Evolutionary conservation across 129 eudicot genomes (phyloP), one percentile per base, ranked within the genome.

Genomic region (Deinandra increscens): DNA sequence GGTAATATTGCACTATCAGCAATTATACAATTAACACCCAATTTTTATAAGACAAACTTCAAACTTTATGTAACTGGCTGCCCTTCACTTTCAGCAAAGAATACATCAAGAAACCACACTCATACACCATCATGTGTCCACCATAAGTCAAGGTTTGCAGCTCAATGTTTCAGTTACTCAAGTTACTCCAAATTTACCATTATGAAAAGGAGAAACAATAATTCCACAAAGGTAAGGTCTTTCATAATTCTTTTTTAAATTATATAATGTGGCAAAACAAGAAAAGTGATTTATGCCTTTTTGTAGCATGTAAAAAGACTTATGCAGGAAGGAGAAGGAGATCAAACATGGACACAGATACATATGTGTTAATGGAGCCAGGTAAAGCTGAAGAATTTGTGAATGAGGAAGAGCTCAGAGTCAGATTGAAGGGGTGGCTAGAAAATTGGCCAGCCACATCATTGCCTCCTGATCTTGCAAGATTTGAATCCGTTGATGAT

Each of bases 401-500:
- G 11, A 75, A 86, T 12, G 98, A 88, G 61, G 98, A 91, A 18
- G 89, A 91, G 75, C 72, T 91, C 37, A 83, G 90, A 31, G 66
- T 4, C 3, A 88, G 79, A 69, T 77, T 89, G 39, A 92, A 83
- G 69, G 78, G 75, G 4, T 92, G 96, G 98, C 77, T 92, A 17
- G 88, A 92, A 61, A 88, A 89, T 44, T 92, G 96, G 98, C 96
- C 96, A 51, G 84, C 56, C 15, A 71, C 81, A 64, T 14, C 81
- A 5, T 68, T 88, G 49, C 98, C 98, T 15, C 95, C 95, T 53
- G 98, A 92, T 22, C 95, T 92, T 69, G 96, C 95, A 64, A 79
- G 87, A 78, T 92, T 86, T 31, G 96, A 86, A 49, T 23, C 77
- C 38, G 81, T 66, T 59, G 91, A 92, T 76, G 96, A 88, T 62